Evolutionary conservation across 2,329 filamentous ascomycete species (phyloP).

Genomic region (Hymenoscyphus linearis): DNA sequence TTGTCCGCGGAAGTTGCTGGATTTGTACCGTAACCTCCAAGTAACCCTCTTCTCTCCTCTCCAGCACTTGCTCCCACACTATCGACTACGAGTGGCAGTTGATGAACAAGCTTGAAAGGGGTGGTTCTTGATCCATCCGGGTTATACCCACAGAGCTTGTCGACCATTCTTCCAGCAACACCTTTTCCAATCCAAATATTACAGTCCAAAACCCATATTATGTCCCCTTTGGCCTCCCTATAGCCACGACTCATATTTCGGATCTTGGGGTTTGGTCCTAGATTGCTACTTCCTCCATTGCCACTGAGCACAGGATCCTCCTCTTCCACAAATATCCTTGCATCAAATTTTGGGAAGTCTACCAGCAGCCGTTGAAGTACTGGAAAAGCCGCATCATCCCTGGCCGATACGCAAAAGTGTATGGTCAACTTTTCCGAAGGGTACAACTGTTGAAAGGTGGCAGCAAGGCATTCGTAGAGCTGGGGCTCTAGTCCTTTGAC

Average conservation of each 20-base stretch:
- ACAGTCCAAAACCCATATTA: conserved; percentile 94
- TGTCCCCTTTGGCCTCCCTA: conserved; percentile 76
- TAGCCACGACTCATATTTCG: conserved; percentile 93
- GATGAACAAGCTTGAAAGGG: conserved; percentile 89
- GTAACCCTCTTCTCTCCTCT: conserved; percentile 23
- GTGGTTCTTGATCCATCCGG: conserved; percentile 44
- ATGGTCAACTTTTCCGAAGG: conserved; percentile 71
- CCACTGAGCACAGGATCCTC: conserved; percentile 68
- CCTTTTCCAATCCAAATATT: conserved; percentile 87
- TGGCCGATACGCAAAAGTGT: conserved; percentile 73
- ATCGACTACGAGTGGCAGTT: conserved; percentile 87
- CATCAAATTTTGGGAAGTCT: conserved; percentile 69
- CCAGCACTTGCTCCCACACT: conserved; percentile 39
- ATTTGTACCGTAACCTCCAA: conserved; percentile 16
- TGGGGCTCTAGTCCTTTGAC: conserved; percentile 87
- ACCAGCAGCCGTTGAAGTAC: conserved; percentile 64
- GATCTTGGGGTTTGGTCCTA: conserved; percentile 98
- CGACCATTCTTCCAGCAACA: conserved; percentile 82
- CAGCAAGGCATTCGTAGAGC: conserved; percentile 87
- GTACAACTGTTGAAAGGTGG: conserved; percentile 79
- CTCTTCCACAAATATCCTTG: conserved; percentile 70
- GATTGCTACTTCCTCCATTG: conserved; percentile 44
- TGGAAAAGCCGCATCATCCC: conserved; percentile 70
- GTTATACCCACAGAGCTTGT: conserved; percentile 68
- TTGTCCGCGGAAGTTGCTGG: conserved; percentile 32